phyloP scores from a whole-genome alignment of 139 green algal genomes.

The Coccomyxa sp. region DNA sequence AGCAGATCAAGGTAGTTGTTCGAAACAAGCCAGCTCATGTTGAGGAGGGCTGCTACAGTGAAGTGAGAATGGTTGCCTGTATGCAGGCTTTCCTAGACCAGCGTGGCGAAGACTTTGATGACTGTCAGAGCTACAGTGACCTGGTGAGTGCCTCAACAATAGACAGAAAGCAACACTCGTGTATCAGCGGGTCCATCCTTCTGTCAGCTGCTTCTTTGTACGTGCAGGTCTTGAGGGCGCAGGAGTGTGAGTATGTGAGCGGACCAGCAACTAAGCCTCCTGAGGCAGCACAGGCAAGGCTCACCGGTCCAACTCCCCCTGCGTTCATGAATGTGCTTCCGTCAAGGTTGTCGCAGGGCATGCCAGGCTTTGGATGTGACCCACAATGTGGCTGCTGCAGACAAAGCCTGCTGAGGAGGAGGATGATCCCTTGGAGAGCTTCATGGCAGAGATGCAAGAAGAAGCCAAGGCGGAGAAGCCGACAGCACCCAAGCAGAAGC shows the following conservation, averaged over 20 bases:
- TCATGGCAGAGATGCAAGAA: slow-evolving; percentile 74
- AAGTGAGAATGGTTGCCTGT: neutral
- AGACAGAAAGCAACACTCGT: too few relatives aligned
- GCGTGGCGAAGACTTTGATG: slow-evolving; percentile 72
- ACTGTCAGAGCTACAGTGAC: slow-evolving; percentile 40
- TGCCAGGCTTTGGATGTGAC: neutral
- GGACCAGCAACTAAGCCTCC: slow-evolving; percentile 36
- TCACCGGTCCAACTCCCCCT: neutral
- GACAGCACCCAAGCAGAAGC: neutral
- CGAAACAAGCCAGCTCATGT: neutral
- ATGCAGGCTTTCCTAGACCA: slow-evolving; percentile 63
- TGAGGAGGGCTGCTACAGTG: too few relatives aligned
- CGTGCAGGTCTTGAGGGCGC: slow-evolving; percentile 46
- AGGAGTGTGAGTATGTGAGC: slow-evolving; percentile 65
- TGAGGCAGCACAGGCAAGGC: neutral
- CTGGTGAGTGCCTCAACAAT: slow-evolving; percentile 32
- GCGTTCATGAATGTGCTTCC: neutral
- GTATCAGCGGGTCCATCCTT: too few relatives aligned
- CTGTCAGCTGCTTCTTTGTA: too few relatives aligned
- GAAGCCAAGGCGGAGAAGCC: slow-evolving; percentile 36
- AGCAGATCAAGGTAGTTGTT: slow-evolving; percentile 46
- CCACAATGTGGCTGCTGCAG: neutral
- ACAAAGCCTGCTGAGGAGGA: slow-evolving; percentile 19
- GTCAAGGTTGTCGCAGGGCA: neutral
- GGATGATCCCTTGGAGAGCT: slow-evolving; percentile 81